A percentile compares a stretch with the other conserved stretches of the same genome.
phyloP scores from a whole-genome alignment of 495 filamentous ascomycete species.

The Penicillium cataractarum region DNA sequence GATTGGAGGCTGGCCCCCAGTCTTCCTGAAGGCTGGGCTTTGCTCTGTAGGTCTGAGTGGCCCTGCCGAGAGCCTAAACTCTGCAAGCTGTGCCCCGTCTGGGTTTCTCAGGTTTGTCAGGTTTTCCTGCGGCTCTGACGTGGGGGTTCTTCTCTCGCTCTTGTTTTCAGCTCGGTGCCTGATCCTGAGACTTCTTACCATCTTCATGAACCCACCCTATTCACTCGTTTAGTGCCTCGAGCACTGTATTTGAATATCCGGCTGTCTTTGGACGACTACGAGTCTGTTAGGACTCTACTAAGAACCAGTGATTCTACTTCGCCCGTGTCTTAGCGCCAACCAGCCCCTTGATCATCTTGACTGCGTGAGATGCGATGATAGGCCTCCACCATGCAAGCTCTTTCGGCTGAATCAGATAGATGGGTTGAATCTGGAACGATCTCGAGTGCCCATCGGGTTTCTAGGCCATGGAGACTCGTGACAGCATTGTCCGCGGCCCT shows the following conservation, averaged over 20 bases:
- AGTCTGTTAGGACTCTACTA: neutral
- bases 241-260: neutral
- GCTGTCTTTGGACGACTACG: neutral
- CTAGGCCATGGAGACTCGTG: slow-evolving; percentile 21
- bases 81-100: slow-evolving; percentile 7
- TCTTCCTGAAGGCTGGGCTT: neutral
- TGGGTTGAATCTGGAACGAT: neutral
- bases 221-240: neutral
- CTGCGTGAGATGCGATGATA: slow-evolving; percentile 1
- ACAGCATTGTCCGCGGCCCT: slow-evolving; percentile 25
- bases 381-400: slow-evolving; percentile 6
- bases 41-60: neutral
- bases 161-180: slow-evolving; percentile 1
- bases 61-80: slow-evolving; percentile 2
- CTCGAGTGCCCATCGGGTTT: neutral
- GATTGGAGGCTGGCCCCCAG: slow-evolving; percentile 6
- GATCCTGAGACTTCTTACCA: neutral
- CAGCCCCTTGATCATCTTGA: neutral
- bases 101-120: neutral
- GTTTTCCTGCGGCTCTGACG: slow-evolving; percentile 2
- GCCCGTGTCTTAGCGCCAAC: neutral
- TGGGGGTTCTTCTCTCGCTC: neutral
- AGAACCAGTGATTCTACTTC: neutral
- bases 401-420: slow-evolving; percentile 6
- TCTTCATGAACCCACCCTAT: slow-evolving; percentile 5